Conservation (phyloP, 176 grass and related monocot genomes). For the Hsuehochloa calcarea region DNA sequence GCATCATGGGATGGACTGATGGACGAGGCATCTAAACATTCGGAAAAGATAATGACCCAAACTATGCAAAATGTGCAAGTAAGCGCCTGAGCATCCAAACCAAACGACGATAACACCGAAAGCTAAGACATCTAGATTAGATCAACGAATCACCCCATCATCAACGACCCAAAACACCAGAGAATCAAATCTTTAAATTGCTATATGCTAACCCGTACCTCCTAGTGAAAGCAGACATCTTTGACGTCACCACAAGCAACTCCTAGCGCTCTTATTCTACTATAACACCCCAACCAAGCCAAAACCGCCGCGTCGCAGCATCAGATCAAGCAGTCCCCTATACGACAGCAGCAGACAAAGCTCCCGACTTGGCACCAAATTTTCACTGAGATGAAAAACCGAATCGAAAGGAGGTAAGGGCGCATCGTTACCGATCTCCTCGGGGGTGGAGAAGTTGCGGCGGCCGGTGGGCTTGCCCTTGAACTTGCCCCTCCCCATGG, state of each 20-base stretch:
- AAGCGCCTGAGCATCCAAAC: slow-evolving; percentile 5
- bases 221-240: not conserved
- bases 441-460: slow-evolving; percentile 90
- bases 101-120: not conserved
- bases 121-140: not conserved
- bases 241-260: slow-evolving; percentile 7
- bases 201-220: not conserved
- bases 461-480: slow-evolving; percentile 97
- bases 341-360: not conserved
- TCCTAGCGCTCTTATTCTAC: not conserved
- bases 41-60: not conserved
- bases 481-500: slow-evolving; percentile 95
- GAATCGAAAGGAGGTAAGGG: not conserved
- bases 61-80: not conserved
- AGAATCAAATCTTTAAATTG: not conserved
- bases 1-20: not conserved
- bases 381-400: not conserved
- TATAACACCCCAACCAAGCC: not conserved
- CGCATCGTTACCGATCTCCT: slow-evolving; percentile 80
- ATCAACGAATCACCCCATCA: slow-evolving; percentile 1
- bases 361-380: not conserved
- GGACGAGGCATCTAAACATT: slow-evolving; percentile 10
- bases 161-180: not conserved
- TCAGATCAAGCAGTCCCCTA: not conserved
- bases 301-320: not conserved